These are phyloP conservation scores for Teunomyces stri DNA, from an alignment of 805 yeast genomes.

Conservation along the genomic window DNA sequence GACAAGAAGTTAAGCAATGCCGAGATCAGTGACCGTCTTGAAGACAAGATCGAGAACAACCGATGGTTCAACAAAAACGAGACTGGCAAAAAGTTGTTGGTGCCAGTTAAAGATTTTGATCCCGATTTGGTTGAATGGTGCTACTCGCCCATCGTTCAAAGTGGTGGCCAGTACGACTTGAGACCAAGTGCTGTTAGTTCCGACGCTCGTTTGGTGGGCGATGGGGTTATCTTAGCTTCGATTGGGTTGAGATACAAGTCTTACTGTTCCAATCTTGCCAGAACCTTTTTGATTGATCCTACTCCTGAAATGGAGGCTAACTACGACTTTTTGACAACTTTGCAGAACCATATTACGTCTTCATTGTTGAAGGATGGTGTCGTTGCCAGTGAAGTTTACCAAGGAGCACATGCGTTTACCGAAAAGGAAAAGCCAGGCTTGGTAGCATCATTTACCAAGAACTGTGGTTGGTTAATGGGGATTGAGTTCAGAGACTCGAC, in stretches of 20 bases:
- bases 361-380: slow-evolving; percentile 63
- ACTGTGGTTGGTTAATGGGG: slow-evolving; percentile 86
- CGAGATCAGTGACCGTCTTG: slow-evolving; percentile 71
- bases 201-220: slow-evolving; percentile 57
- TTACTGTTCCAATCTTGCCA: slow-evolving; percentile 82
- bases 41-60: slow-evolving; percentile 73
- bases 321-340: slow-evolving; percentile 69
- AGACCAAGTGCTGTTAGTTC: slow-evolving; percentile 80
- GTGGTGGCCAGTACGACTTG: slow-evolving; percentile 82
- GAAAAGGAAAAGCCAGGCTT: slow-evolving; percentile 60
- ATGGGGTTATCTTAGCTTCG: slow-evolving; percentile 78
- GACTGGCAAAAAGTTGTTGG: slow-evolving; percentile 57
- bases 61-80: slow-evolving; percentile 58
- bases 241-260: slow-evolving; percentile 84
- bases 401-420: slow-evolving; percentile 58
- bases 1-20: slow-evolving; percentile 73
- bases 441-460: slow-evolving; percentile 63
- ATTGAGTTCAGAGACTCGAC: slow-evolving; percentile 83
- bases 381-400: slow-evolving; percentile 64
- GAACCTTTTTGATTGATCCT: slow-evolving; percentile 90
- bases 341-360: slow-evolving; percentile 64
- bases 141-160: slow-evolving; percentile 85
- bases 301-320: slow-evolving; percentile 72
- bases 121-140: slow-evolving; percentile 85
- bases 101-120: slow-evolving; percentile 58